These are phyloP conservation scores for Endocalyx cinctus DNA, from an alignment of 2,329 filamentous ascomycete species.

Conservation along the genomic window DNA sequence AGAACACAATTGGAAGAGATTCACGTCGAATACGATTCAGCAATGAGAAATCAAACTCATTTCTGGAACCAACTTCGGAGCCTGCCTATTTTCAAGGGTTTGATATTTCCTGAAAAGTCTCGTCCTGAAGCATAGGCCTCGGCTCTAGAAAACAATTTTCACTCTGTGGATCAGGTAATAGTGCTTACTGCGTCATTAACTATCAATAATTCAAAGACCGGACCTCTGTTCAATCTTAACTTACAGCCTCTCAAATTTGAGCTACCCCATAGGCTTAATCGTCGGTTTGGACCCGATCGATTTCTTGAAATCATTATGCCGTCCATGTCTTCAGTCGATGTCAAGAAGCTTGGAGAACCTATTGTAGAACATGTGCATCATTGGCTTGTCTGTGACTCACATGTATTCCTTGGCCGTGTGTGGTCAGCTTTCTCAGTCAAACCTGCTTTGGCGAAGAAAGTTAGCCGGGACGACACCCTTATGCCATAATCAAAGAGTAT, in stretches of 20 bases:
- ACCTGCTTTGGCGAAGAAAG: conserved; percentile 32
- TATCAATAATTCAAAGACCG: conserved; percentile 28
- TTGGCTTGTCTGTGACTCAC: conserved; percentile 36
- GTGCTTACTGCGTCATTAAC: conserved; percentile 39
- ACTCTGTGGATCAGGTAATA: conserved; percentile 33
- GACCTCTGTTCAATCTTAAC: conserved; percentile 40
- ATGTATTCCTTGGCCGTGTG: conserved; percentile 40
- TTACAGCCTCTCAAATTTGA: conserved; percentile 47
- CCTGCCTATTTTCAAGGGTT: conserved; percentile 37
- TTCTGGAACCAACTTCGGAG: conserved; percentile 38
- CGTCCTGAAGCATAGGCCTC: conserved; percentile 41
- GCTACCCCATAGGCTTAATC: conserved; percentile 44
- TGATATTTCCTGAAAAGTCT: conserved; percentile 44
- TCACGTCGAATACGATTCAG: conserved; percentile 31
- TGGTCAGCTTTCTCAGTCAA: conserved; percentile 47
- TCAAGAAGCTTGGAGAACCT: conserved; percentile 26
- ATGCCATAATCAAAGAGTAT: conserved; percentile 25
- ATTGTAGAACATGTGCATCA: conserved; percentile 28
- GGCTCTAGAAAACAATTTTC: conserved; percentile 33
- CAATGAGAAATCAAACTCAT: conserved; percentile 38
- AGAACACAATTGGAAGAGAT: conserved; percentile 33
- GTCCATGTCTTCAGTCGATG: conserved; percentile 16
- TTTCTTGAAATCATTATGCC: conserved; percentile 55
- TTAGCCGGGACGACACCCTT: conserved; percentile 27
- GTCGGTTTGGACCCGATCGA: conserved; percentile 54